phyloP scores from a whole-genome alignment of 345 rosid genomes.

The Viola odorata region DNA sequence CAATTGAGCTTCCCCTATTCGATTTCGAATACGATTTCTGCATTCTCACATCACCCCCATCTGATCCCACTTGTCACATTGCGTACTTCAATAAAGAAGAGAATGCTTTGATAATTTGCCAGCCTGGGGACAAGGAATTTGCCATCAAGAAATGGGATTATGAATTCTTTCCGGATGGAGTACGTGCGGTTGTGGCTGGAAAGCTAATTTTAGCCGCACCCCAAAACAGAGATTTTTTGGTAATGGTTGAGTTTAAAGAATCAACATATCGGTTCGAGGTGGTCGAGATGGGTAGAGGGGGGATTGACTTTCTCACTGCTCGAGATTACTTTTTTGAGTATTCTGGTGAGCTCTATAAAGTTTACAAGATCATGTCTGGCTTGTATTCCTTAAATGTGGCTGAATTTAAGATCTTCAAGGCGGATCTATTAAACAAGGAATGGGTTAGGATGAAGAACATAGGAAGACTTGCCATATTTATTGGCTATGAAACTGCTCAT shows the following conservation, averaged over 20 bases:
- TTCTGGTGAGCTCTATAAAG: too few species aligned
- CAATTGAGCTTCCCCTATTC: too few species aligned
- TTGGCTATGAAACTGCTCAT: neutral
- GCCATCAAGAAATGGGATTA: neutral
- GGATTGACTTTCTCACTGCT: too few species aligned
- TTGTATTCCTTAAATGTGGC: neutral
- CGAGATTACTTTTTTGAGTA: too few species aligned
- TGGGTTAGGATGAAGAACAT: neutral
- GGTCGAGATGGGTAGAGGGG: neutral
- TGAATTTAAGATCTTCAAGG: neutral
- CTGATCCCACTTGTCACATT: neutral
- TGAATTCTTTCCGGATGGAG: too few species aligned
- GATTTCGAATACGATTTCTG: neutral
- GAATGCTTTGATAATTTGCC: neutral
- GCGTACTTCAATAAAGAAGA: neutral
- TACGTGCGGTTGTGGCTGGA: too few species aligned
- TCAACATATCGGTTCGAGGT: neutral
- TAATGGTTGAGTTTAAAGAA: neutral
- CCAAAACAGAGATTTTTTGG: neutral
- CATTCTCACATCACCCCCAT: neutral
- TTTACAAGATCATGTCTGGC: too few species aligned
- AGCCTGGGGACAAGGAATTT: neutral
- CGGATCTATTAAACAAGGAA: neutral
- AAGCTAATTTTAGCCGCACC: too few species aligned
- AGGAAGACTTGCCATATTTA: neutral